phyloP scores from a whole-genome alignment of 2,329 filamentous ascomycete genomes.

The Stachybotrys chartarum region DNA sequence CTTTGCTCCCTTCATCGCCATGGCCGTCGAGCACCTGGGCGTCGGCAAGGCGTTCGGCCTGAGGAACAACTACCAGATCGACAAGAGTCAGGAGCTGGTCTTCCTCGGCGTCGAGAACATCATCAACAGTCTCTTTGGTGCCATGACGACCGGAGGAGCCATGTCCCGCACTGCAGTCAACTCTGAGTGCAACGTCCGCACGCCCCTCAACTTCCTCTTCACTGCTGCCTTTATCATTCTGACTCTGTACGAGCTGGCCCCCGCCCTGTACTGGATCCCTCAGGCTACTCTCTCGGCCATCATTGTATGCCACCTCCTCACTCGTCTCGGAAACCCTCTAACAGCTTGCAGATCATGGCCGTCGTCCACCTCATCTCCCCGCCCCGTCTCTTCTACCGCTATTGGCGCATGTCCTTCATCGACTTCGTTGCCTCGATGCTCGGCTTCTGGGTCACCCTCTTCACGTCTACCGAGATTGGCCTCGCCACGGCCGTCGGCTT shows the following conservation, averaged over 20 bases:
- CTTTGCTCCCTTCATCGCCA: conserved; percentile 55
- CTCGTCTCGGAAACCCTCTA: not conserved
- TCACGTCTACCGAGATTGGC: conserved; percentile 52
- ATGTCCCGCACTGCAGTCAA: conserved; percentile 64
- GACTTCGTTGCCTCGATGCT: conserved; percentile 59
- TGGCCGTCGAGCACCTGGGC: conserved; percentile 55
- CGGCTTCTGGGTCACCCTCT: conserved; percentile 57
- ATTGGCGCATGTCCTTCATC: conserved; percentile 57
- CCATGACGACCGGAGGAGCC: conserved; percentile 57
- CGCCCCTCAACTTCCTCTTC: conserved; percentile 52
- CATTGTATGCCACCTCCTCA: conserved; percentile 34
- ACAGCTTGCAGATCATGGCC: conserved; percentile 43
- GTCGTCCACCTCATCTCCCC: conserved; percentile 55
- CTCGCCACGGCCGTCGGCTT: conserved; percentile 54
- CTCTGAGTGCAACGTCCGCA: conserved; percentile 55
- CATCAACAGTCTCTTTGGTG: conserved; percentile 57
- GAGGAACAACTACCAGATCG: conserved; percentile 54
- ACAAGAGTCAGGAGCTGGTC: conserved; percentile 58
- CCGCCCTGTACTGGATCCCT: conserved; percentile 60
- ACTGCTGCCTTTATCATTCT: conserved; percentile 55
- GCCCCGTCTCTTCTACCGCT: conserved; percentile 51
- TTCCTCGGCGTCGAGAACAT: conserved; percentile 57
- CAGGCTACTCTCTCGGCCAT: conserved; percentile 58
- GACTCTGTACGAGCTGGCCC: conserved; percentile 53
- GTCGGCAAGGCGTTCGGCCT: conserved; percentile 58